Base-by-base conservation (phyloP, 2,329 filamentous ascomycete genomes). In the Aspergillaceae sp. region DNA sequence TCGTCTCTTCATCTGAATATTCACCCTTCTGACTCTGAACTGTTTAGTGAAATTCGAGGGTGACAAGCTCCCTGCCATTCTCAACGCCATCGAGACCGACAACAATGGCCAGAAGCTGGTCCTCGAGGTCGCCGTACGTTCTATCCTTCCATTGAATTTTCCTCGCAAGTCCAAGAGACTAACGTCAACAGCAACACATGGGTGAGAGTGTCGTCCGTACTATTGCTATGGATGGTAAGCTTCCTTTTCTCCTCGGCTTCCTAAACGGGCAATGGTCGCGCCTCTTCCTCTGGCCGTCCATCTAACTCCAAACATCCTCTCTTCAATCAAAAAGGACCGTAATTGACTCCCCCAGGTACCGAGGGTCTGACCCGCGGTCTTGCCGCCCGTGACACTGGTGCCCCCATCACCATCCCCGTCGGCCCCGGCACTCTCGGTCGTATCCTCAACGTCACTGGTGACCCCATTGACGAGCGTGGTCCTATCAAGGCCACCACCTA, bases 401-500 rank as follows among this genome's bases (percentile, higher is more conserved):
- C 82, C 61, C 92, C 92, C 70, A 98, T 98, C 79, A 89, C 81
- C 75, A 90, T 98, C 65, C 91, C 91, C 69, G 91, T 97, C 74
- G 92, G 92, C 66, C 81, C 82, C 69, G 87, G 78, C 71, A 95
- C 89, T 60, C 87, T 98, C 63, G 92, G 92, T 68, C 92, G 92
- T 79, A 98, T 98, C 82, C 90, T 98, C 79, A 98, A 98, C 83
- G 92, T 98, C 77, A 98, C 92, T 79, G 92, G 92, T 83, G 91
- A 98, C 76, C 92, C 92, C 70, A 97, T 98, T 76, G 92, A 98
- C 72, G 92, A 97, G 82, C 89, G 92, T 78, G 92, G 92, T 62
- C 92, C 92, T 62, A 88, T 98, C 80, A 96, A 96, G 84, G 78
- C 83, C 68, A 80, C 83, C 74, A 92, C 94, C 82, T 80, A 74